phyloP scores from a whole-genome alignment of 192 early-diverging fungal species.

The Geranomyces variabilis region DNA sequence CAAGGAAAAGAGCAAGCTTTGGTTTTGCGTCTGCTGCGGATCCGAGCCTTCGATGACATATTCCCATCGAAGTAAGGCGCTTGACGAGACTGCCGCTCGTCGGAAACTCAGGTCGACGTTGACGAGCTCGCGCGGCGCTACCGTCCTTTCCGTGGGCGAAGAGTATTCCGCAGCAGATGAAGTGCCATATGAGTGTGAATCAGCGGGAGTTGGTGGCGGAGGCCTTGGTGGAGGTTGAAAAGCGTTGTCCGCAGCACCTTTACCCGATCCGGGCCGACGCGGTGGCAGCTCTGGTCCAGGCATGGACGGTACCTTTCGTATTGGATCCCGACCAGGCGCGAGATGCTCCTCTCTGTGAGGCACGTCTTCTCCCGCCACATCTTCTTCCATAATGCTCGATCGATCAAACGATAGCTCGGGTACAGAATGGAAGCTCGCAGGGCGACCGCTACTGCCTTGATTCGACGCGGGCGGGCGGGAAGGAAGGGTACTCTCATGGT shows the following conservation, averaged over 20 bases:
- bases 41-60: background rate
- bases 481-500: too few species aligned
- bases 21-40: slow-evolving; percentile 8
- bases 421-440: slow-evolving; percentile 1
- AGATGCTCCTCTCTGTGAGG: background rate
- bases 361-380: background rate
- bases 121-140: slow-evolving; percentile 2
- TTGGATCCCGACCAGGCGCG: too few species aligned
- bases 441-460: background rate
- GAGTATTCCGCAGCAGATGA: too few species aligned
- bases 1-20: slow-evolving; percentile 1
- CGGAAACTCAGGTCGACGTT: background rate
- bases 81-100: background rate
- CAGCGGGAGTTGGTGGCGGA: too few species aligned
- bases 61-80: background rate
- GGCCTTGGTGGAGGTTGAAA: too few species aligned
- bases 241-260: too few species aligned
- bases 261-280: background rate
- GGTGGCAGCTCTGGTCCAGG: background rate
- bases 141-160: background rate
- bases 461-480: too few species aligned
- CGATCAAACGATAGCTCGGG: slow-evolving; percentile 1
- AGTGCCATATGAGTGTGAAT: too few species aligned
- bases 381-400: background rate
- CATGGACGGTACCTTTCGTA: too few species aligned